Base-by-base conservation (phyloP, 2,329 filamentous ascomycete genomes). In the Scleromitrula shiraiana region DNA sequence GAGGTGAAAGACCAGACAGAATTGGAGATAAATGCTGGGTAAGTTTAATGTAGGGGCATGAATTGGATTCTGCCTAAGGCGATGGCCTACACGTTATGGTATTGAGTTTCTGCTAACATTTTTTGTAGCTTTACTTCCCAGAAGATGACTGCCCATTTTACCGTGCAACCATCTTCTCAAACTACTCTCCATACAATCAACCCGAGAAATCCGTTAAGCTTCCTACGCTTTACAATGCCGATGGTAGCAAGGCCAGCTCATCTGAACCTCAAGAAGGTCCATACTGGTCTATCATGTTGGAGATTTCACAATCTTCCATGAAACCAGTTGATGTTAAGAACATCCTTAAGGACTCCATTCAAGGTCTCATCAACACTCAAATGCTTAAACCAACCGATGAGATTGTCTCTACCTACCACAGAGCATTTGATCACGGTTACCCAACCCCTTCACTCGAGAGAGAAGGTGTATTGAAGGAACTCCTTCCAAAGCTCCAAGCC, bases 231-330 rank as follows among this genome's bases (percentile, higher is more conserved):
- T 85, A 90, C 68, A 77, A 90, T 35, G 93, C 85, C 50, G 78
- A 96, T 62, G 93, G 93, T 67, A 85, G 82, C 69, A 88, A 88
- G 73, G 79, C 89, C 50, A 69, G 75, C 53, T 86, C 80, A 59
- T 75, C 74, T 42, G 82, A 86, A 63, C 71, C 88, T 52, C 78
- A 93, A 75, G 80, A 85, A 63, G 93, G 93, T 27, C 93, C 93
- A 35, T 98, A 98, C 82, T 98, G 93, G 93, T 97, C 91, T 56
- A 94, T 98, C 76, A 98, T 98, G 93, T 74, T 98, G 60, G 93
- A 98, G 72, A 85, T 98, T 53, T 97, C 93, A 26, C 88, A 98
- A 72, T 97, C 91, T 26, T 80, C 79, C 64, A 81, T 95, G 83
- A 98, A 98, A 80, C 88, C 89, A 32, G 90, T 97, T 26, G 82